Base-by-base conservation (phyloP, 2,329 filamentous ascomycete species). In the Paecilomyces niveus region DNA sequence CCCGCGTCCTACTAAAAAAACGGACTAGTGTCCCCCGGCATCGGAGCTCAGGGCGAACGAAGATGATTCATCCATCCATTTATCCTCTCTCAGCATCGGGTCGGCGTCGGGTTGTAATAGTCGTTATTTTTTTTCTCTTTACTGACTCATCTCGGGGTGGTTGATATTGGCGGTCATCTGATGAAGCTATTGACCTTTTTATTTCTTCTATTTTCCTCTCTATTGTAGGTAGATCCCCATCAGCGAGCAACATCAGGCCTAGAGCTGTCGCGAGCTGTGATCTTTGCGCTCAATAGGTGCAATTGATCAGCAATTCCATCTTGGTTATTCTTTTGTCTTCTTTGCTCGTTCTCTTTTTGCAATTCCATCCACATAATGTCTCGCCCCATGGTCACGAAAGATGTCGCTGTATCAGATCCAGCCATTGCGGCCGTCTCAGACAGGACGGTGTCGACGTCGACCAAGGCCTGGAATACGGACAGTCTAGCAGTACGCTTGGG, bases 391-490 rank as follows among this genome's bases (percentile, higher is more conserved):
- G 57, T 69, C 58, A 63, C 65, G 51, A 63, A 64, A 52, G 63
- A 70, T 59, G 57, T 66, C 56, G 58, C 67, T 22, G 26, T 54
- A 24, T 35, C 55, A 18, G 31, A 29, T 15, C 62, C 66, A 45
- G 54, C 63, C 49, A 64, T 68, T 58, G 59, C 65, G 15, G 63
- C 64, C 45, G 53, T 70, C 35, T 55, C 63, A 18, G 64, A 69
- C 61, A 62, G 63, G 22, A 49, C 61, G 11, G 54, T 57, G 21
- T 54, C 57, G 7, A 55, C 57, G 32, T 31, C 58, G 9, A 55
- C 62, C 32, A 26, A 58, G 24, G 56, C 61, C 74, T 93, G 89
- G 89, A 95, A 95, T 72, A 92, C 89, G 24, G 83, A 85, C 63
- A 87, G 89, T 65, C 74, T 96, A 57, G 83, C 82, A 13, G 72